Evolutionary conservation across 1,284 basidiomycete genomes (phyloP), one percentile per base, ranked within the genome.

Genomic region (Austropuccinia psidii): DNA sequence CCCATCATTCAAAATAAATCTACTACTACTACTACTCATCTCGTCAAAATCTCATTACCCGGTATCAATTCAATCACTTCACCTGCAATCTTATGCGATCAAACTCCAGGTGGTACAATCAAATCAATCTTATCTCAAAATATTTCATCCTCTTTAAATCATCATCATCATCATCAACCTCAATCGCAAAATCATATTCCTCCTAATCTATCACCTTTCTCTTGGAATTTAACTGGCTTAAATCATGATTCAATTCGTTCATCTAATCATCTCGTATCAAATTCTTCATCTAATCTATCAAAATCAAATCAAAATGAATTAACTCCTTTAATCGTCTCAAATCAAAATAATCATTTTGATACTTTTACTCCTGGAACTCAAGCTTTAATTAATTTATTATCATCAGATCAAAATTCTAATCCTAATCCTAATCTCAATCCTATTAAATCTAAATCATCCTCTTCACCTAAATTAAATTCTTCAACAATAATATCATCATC

Each of bases 201-300:
- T n/a, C n/a, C n/a, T n/a, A n/a, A n/a, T n/a, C n/a, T n/a, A 43
- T 41, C 55, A 8, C n/a, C 67, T 29, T 70, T 55, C 41, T n/a
- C 17, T 35, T 70, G 67, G 67, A 39, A 27, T 21, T 70, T 70
- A 21, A 27, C 39, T 31, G 54, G 15, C 31, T 37, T 61, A 24
- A 82, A 84, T 97, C 47, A 92, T 90, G 7, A 93, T 94, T 45
- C 93, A 94, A 74, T 95, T 97, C 90, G 88, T 97, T 74, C 88
- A 90, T 39, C 93, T 90, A 17, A 93, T 93, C 1, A 87, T 54
- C 9, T 41, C 54, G 80, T 77, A 78, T 78, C 74, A 76, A 70
- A 76, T 76, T 78, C 78, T 65, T 78, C 81, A 66, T 76, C 79
- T 31, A 76, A 39, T 55, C 31, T 6, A 52, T 57, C 62, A 64